Conservation (phyloP, 805 yeast species). For the Saccharomycopsis sp. region DNA sequence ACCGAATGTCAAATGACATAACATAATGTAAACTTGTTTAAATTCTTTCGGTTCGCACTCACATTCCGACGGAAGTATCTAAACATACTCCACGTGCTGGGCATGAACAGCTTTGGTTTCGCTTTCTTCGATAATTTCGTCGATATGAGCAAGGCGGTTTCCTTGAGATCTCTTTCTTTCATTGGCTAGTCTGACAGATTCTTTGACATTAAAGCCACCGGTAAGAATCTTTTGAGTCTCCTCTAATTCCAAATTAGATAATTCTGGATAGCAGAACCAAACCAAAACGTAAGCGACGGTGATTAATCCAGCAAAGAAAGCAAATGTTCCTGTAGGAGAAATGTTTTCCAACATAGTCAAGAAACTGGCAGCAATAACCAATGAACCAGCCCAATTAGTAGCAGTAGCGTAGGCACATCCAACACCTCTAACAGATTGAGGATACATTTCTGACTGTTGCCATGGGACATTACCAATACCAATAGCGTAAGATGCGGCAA, state of each 20-base stretch:
- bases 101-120: neutral
- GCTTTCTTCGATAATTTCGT: neutral
- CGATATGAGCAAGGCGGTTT: neutral
- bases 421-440: constrained; percentile 87
- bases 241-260: constrained; percentile 83
- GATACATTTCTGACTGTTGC: constrained; percentile 95
- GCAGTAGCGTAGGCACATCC: constrained; percentile 91
- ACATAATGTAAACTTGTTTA: neutral
- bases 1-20: too few species aligned
- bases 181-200: constrained; percentile 49
- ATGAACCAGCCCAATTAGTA: constrained; percentile 92
- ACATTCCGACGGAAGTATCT: neutral
- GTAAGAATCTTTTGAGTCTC: constrained; percentile 78
- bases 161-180: constrained; percentile 28
- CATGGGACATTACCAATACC: constrained; percentile 98
- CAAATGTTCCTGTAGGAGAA: constrained; percentile 93
- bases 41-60: neutral
- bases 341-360: constrained; percentile 89
- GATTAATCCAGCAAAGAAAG: constrained; percentile 81
- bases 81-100: neutral
- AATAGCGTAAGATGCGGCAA: constrained; percentile 84
- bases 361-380: constrained; percentile 85
- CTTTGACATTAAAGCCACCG: constrained; percentile 81
- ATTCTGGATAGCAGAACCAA: constrained; percentile 85
- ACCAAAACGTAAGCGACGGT: constrained; percentile 65